Conservation (phyloP, 805 yeast genomes). For the Candida qinlingensis region DNA sequence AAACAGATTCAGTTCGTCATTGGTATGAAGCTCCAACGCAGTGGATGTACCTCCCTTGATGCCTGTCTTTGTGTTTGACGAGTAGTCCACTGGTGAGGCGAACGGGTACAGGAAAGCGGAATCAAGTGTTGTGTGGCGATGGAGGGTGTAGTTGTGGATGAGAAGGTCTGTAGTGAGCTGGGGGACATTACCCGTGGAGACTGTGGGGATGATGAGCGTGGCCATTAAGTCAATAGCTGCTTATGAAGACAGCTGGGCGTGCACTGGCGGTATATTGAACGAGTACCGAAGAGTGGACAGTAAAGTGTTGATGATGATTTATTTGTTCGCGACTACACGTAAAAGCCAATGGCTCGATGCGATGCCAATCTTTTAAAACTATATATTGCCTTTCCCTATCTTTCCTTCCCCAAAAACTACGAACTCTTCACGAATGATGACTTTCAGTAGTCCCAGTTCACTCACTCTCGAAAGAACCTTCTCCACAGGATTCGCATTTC, state of each 20-base stretch:
- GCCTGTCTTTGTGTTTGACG: slow-evolving; percentile 12
- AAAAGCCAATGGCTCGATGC: too few relatives aligned
- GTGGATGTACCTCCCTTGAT: slow-evolving; percentile 37
- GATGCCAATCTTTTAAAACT: too few relatives aligned
- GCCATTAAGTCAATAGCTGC: neutral
- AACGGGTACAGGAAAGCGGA: slow-evolving; percentile 70
- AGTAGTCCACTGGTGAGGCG: slow-evolving; percentile 68
- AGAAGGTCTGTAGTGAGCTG: slow-evolving; percentile 75
- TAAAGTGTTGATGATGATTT: neutral
- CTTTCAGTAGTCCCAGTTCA: neutral
- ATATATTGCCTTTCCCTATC: neutral
- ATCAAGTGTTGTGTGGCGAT: slow-evolving; percentile 51
- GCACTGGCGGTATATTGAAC: too few relatives aligned
- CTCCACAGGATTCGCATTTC: neutral
- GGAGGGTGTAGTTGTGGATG: slow-evolving; percentile 55
- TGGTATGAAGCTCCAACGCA: slow-evolving; percentile 60
- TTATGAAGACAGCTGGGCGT: too few relatives aligned
- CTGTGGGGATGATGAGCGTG: slow-evolving; percentile 50
- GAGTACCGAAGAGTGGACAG: neutral
- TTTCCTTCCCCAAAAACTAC: neutral
- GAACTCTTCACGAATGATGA: neutral
- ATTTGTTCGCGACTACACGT: neutral
- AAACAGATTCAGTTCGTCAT: slow-evolving; percentile 36
- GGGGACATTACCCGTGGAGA: slow-evolving; percentile 86
- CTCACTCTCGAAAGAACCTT: neutral